Base-by-base conservation (phyloP, 495 filamentous ascomycete genomes). In the Hypoxylon lenormandii region DNA sequence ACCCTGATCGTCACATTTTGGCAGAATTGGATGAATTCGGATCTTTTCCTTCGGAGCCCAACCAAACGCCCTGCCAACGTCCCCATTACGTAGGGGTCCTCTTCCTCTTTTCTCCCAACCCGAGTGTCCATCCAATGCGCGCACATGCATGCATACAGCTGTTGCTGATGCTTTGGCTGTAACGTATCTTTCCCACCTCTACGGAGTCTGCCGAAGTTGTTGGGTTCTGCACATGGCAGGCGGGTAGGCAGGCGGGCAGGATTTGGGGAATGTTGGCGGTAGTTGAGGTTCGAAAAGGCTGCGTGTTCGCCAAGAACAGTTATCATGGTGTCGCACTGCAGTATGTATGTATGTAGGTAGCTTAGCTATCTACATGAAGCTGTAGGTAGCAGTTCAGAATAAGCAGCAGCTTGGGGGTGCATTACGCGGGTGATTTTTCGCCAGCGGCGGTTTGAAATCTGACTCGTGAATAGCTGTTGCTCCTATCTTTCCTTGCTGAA, bases 1-100 rank as follows among this genome's bases (percentile, higher is more conserved):
- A 70, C 66, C 66, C 66, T 70, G 66, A 64, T 64, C 66, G 66
- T 64, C 66, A 28, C 49, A 23, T 58, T 50, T 43, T 33, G 59
- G 66, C 59, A 49, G 54, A 69, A 50, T 38, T 51, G 61, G 53
- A 51, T 65, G 58, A 26, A 50, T 64, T 65, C 46, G 38, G 46
- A 5, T 22, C 15, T 38, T 19, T 33, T 15, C 36, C 7, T 45
- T 3, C 37, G 37, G 42, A 10, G 13, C 66, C 66, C 66, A 64
- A 64, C 55, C 54, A 48, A n/a, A n/a, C n/a, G 16, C 28, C 12
- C 12, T 43, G 66, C 66, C 66, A 64, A 23, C 66, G 4, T 15
- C 23, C 3, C 47, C 54, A 60, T 64, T 48, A 69, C 59, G 62
- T 63, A 42, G 26, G 42, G 42, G 42, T 6, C 42, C 15, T 45